Percentiles rank a stretch among this genome's conserved stretches.
These are phyloP conservation scores for Apophysomyces variabilis DNA, from an alignment of 371 early-diverging fungal species.

Conservation along the genomic window DNA sequence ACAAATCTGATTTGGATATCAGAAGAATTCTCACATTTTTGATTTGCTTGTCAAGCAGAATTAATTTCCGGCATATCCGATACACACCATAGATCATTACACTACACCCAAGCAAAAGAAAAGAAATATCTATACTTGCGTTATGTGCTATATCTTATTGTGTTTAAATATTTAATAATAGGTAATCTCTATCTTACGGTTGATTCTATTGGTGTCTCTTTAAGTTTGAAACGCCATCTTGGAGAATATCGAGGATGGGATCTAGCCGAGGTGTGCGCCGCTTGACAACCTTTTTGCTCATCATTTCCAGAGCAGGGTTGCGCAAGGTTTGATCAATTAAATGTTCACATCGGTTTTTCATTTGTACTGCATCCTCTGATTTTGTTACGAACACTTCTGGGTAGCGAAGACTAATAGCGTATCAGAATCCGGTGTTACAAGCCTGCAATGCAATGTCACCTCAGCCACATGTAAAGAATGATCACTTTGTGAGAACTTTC, in stretches of 20 bases:
- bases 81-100: no score
- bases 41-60: no score
- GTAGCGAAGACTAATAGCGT: conserved; percentile 48
- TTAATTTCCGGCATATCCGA: no score
- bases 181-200: no score
- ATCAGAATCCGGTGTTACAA: not conserved
- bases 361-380: conserved; percentile 31
- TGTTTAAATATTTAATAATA: no score
- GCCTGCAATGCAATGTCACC: conserved; percentile 39
- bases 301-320: not conserved
- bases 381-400: conserved; percentile 41
- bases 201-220: not conserved
- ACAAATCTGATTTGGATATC: no score
- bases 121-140: no score
- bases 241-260: not conserved
- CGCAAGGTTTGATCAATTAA: conserved; percentile 53
- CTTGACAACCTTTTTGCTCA: not conserved
- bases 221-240: not conserved
- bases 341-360: conserved; percentile 48
- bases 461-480: conserved; percentile 89
- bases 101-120: no score
- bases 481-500: conserved; percentile 79
- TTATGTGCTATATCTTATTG: no score
- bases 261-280: not conserved
- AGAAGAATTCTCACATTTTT: no score